A percentile compares a stretch with the other conserved stretches of the same genome.
Conservation (phyloP, 2,329 filamentous ascomycete species). For the Tolypocladium paradoxum region DNA sequence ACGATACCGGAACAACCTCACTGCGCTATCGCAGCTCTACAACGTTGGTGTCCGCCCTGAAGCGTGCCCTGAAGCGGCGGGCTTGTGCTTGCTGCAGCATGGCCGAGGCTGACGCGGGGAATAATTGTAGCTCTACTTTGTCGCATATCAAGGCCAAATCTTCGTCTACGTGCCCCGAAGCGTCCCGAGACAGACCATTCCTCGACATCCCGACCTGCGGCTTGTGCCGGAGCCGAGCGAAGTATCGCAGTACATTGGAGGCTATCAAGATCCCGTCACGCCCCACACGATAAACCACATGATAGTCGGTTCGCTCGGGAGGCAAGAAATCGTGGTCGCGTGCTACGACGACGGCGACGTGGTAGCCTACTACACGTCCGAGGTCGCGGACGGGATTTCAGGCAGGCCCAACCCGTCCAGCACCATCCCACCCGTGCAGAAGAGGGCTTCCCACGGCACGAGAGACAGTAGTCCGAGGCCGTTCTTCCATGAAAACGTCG, state of each 20-base stretch:
- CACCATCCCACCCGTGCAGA: slow-evolving; percentile 3
- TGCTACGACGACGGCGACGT: slow-evolving; percentile 69
- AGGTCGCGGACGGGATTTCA: slow-evolving; percentile 34
- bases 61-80: not conserved
- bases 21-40: slow-evolving; percentile 44
- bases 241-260: slow-evolving; percentile 29
- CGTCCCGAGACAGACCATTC: slow-evolving; percentile 35
- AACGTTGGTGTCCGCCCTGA: slow-evolving; percentile 29
- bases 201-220: slow-evolving; percentile 36
- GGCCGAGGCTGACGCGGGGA: not conserved
- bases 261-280: slow-evolving; percentile 38
- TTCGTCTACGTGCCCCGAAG: slow-evolving; percentile 43
- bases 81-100: not conserved
- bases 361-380: slow-evolving; percentile 54
- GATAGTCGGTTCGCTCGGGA: slow-evolving; percentile 56
- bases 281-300: slow-evolving; percentile 61
- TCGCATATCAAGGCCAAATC: slow-evolving; percentile 44
- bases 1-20: slow-evolving; percentile 42
- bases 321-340: slow-evolving; percentile 56
- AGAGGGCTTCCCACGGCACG: not conserved
- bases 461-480: slow-evolving; percentile 19
- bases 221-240: slow-evolving; percentile 32
- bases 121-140: slow-evolving; percentile 43
- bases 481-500: slow-evolving; percentile 70
- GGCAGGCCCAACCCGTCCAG: slow-evolving; percentile 2